These are phyloP conservation scores for Pseudopithomyces chartarum DNA, from an alignment of 2,329 filamentous ascomycete species.

Conservation along the genomic window DNA sequence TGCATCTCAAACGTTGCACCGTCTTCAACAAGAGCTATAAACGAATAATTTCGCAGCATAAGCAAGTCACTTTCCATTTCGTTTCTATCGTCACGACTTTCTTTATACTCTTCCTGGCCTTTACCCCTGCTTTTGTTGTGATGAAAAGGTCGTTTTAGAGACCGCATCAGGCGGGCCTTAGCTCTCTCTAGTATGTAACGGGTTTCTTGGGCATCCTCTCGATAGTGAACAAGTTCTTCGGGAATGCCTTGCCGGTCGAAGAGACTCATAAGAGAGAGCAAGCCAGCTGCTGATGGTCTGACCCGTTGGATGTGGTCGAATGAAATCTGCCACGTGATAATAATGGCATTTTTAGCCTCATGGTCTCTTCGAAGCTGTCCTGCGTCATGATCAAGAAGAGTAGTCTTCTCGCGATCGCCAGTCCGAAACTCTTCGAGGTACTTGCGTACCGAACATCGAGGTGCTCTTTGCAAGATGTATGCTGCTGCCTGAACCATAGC, in stretches of 20 bases:
- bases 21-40: constrained; percentile 34
- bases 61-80: constrained; percentile 36
- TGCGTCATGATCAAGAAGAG: constrained; percentile 22
- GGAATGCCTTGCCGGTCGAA: constrained; percentile 20
- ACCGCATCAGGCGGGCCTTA: too few species aligned
- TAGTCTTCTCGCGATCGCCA: constrained; percentile 35
- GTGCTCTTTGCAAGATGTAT: constrained; percentile 33
- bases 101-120: neutral
- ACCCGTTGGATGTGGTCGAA: constrained; percentile 40
- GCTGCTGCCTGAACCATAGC: constrained; percentile 41
- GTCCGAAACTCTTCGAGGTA: constrained; percentile 49
- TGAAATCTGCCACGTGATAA: constrained; percentile 43
- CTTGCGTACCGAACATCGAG: constrained; percentile 13
- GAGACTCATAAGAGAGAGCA: constrained; percentile 21
- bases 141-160: too few species aligned
- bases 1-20: constrained; percentile 50
- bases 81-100: constrained; percentile 4
- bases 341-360: constrained; percentile 41
- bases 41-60: constrained; percentile 44
- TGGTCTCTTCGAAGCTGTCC: constrained; percentile 39
- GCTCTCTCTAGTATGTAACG: too few species aligned
- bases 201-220: neutral
- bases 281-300: constrained; percentile 13
- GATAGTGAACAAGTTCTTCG: constrained; percentile 26
- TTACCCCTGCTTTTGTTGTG: neutral